phyloP scores from a whole-genome alignment of 2,329 filamentous ascomycete species.

The Xylogone sp. region DNA sequence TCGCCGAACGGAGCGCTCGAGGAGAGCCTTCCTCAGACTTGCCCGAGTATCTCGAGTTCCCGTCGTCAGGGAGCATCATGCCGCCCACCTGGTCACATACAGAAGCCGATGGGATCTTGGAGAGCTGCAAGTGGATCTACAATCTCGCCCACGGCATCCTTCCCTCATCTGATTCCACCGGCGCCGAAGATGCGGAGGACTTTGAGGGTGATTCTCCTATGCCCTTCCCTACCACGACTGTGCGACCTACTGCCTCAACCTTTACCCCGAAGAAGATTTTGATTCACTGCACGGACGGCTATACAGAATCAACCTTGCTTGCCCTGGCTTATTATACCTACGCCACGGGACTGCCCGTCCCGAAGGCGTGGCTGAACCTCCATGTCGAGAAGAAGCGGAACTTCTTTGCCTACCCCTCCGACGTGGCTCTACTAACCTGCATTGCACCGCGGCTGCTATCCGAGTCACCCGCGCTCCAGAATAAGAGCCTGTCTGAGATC shows the following conservation, averaged over 20 bases:
- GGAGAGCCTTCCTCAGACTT: slow-evolving; percentile 30
- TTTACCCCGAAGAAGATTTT: slow-evolving; percentile 56
- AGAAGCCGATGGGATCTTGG: slow-evolving; percentile 80
- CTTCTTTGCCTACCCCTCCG: slow-evolving; percentile 92
- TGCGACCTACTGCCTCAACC: slow-evolving; percentile 1
- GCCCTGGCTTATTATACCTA: slow-evolving; percentile 92
- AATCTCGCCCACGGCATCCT: slow-evolving; percentile 67
- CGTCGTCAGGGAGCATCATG: slow-evolving; percentile 89
- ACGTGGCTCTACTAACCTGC: slow-evolving; percentile 75
- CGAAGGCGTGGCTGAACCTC: slow-evolving; percentile 82
- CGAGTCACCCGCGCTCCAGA: slow-evolving; percentile 56
- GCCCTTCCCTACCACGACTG: slow-evolving; percentile 24
- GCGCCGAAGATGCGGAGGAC: slow-evolving; percentile 21
- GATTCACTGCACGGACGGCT: slow-evolving; percentile 92
- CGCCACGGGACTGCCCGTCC: slow-evolving; percentile 74
- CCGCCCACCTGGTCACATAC: slow-evolving; percentile 78
- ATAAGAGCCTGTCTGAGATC: slow-evolving; percentile 49
- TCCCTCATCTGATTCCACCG: slow-evolving; percentile 20
- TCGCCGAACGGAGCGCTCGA: slow-evolving; percentile 49
- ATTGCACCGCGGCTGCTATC: slow-evolving; percentile 73
- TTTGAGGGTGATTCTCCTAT: slow-evolving; percentile 55
- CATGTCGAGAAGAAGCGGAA: slow-evolving; percentile 81
- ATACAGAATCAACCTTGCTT: slow-evolving; percentile 89
- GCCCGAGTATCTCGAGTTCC: slow-evolving; percentile 65
- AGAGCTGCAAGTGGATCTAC: slow-evolving; percentile 88